Conservation (phyloP, 805 yeast species). For the Yamadazyma phyllophila region DNA sequence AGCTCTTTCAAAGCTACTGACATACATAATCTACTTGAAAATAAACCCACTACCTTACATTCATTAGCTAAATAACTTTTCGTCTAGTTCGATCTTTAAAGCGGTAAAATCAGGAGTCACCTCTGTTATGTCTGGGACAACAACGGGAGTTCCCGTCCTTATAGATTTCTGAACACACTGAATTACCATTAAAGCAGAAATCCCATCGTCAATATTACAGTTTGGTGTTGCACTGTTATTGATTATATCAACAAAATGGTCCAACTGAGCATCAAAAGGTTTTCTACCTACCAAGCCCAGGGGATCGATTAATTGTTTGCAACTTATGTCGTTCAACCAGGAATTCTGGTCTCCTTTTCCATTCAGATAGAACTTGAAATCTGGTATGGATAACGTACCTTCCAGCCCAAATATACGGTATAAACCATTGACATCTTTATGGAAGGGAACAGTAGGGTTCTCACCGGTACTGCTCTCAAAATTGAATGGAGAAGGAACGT, state of each 20-base stretch:
- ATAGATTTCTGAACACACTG: constrained; percentile 35
- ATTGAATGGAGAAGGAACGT: constrained; percentile 39
- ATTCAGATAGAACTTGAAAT: constrained; percentile 25
- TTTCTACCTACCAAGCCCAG: constrained; percentile 7
- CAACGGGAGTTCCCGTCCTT: constrained; percentile 32
- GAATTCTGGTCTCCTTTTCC: constrained; percentile 14
- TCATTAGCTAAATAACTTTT: background rate
- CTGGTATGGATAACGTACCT: constrained; percentile 42
- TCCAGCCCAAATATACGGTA: constrained; percentile 38
- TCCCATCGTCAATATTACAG: constrained; percentile 38
- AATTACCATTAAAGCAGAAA: constrained; percentile 35
- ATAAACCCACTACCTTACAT: too few relatives aligned
- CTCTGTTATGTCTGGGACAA: constrained; percentile 23
- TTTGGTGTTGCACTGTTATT: constrained; percentile 23
- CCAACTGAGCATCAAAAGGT: constrained; percentile 40
- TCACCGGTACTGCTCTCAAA: constrained; percentile 45
- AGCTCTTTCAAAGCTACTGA: too few relatives aligned
- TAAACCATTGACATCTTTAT: constrained; percentile 29
- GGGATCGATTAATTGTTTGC: constrained; percentile 12
- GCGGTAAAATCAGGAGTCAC: constrained; percentile 20
- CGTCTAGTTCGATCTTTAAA: constrained; percentile 11
- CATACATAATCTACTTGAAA: too few relatives aligned
- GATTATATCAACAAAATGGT: constrained; percentile 37
- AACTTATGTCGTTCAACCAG: constrained; percentile 17
- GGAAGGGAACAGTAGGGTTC: constrained; percentile 39